These are phyloP conservation scores for Trichoderma asperellum DNA, from an alignment of 2,329 filamentous ascomycete species.

Conservation along the genomic window DNA sequence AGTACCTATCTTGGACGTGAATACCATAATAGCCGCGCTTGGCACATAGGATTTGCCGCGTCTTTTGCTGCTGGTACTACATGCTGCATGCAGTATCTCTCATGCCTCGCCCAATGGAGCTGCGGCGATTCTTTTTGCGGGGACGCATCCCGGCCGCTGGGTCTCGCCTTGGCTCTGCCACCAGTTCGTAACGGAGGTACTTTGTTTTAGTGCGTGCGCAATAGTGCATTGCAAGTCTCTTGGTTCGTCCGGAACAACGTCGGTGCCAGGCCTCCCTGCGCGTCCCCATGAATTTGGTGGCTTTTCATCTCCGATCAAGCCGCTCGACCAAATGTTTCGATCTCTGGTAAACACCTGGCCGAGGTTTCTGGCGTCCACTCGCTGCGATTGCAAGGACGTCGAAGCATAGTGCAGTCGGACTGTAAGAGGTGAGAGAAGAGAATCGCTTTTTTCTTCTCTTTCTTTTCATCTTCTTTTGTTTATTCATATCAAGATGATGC, in stretches of 20 bases:
- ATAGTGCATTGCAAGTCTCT: background rate
- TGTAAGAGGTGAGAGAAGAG: background rate
- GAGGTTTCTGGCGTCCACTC: slow-evolving; percentile 20
- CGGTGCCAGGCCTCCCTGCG: slow-evolving; percentile 20
- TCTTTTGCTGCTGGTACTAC: background rate
- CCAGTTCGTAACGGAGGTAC: background rate
- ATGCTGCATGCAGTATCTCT: background rate
- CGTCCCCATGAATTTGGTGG: slow-evolving; percentile 14
- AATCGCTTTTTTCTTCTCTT: background rate
- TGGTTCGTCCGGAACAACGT: slow-evolving; percentile 27
- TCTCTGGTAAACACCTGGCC: slow-evolving; percentile 1
- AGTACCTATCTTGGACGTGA: background rate
- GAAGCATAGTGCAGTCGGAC: slow-evolving; percentile 1
- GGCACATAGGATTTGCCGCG: background rate
- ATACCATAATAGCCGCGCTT: background rate
- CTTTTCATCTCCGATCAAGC: slow-evolving; percentile 29
- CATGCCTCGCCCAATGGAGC: background rate
- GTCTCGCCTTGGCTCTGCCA: background rate
- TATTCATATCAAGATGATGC: slow-evolving; percentile 7
- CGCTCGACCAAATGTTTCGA: slow-evolving; percentile 21
- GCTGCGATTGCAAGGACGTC: background rate
- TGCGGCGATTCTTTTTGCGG: slow-evolving; percentile 18
- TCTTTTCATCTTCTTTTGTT: slow-evolving; percentile 12
- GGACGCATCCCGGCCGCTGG: slow-evolving; percentile 1
- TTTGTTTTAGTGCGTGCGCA: background rate